Conservation (phyloP, 2,329 filamentous ascomycete species). For the Penicillium sp. region DNA sequence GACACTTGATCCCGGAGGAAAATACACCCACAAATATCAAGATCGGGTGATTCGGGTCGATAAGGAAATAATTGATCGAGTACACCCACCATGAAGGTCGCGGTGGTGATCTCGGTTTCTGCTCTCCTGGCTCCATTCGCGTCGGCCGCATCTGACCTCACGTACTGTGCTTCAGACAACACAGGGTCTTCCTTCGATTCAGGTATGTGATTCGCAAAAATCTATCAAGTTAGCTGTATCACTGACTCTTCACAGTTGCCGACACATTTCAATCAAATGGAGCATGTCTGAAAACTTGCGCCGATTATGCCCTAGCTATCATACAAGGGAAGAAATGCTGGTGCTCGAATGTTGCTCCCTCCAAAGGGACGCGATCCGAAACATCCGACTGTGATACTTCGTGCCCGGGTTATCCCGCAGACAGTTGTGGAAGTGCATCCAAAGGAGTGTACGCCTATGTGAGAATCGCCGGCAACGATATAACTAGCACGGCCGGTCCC, state of each 20-base stretch:
- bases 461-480: slow-evolving; percentile 31
- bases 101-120: slow-evolving; percentile 20
- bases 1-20: not conserved
- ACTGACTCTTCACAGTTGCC: slow-evolving; percentile 31
- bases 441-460: slow-evolving; percentile 46
- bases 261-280: slow-evolving; percentile 48
- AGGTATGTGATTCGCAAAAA: slow-evolving; percentile 32
- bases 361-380: slow-evolving; percentile 31
- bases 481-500: slow-evolving; percentile 33
- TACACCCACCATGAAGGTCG: slow-evolving; percentile 21
- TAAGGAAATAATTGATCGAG: not conserved
- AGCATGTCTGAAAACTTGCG: slow-evolving; percentile 41
- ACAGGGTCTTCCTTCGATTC: slow-evolving; percentile 41
- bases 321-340: slow-evolving; percentile 48
- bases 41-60: not conserved
- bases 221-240: not conserved
- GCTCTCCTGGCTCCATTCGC: slow-evolving; percentile 28
- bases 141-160: slow-evolving; percentile 26
- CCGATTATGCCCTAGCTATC: slow-evolving; percentile 47
- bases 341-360: slow-evolving; percentile 49
- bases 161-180: slow-evolving; percentile 46
- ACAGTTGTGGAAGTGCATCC: slow-evolving; percentile 44
- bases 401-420: slow-evolving; percentile 49
- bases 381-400: slow-evolving; percentile 36
- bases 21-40: not conserved